Percentiles rank a stretch among this genome's conserved stretches.
phyloP scores from a whole-genome alignment of 1,284 basidiomycete species.

The Phylloboletellus chloephorus region DNA sequence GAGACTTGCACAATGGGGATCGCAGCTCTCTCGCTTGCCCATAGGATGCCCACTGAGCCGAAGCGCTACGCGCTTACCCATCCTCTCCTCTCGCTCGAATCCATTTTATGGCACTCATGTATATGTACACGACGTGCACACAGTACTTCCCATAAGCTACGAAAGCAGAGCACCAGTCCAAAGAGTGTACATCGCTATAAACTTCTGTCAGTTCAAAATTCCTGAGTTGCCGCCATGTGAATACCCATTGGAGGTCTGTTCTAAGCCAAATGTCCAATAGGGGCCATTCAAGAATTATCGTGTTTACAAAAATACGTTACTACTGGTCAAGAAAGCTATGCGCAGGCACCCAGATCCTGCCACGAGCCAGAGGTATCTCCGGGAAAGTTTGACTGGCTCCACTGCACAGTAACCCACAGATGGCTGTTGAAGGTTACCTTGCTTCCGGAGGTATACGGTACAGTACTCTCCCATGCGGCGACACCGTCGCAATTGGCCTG shows the following conservation, averaged over 20 bases:
- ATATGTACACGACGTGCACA: too few relatives aligned
- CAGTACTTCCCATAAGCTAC: too few relatives aligned
- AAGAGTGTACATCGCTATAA: too few relatives aligned
- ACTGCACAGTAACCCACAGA: slow-evolving; percentile 26
- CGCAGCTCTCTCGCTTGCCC: background rate
- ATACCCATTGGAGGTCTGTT: too few relatives aligned
- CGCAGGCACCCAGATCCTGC: slow-evolving; percentile 23
- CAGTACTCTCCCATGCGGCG: slow-evolving; percentile 11
- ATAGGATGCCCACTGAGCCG: background rate
- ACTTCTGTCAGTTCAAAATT: too few relatives aligned
- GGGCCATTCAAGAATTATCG: too few relatives aligned
- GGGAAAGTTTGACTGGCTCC: slow-evolving; percentile 20
- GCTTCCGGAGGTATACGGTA: slow-evolving; percentile 18
- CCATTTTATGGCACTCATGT: too few relatives aligned
- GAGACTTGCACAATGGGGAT: too few relatives aligned
- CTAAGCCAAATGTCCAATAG: too few relatives aligned
- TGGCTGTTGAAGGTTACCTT: slow-evolving; percentile 13
- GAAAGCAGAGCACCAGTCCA: too few relatives aligned
- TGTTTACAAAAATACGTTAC: too few relatives aligned
- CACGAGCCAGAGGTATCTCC: slow-evolving; percentile 27
- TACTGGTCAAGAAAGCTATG: slow-evolving; percentile 5
- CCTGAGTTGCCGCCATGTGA: too few relatives aligned
- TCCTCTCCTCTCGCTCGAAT: background rate
- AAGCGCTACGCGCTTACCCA: background rate
- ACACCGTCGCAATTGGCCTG: slow-evolving; percentile 20